Percentiles rank a stretch among this genome's conserved stretches.
Evolutionary conservation across 345 rosid genomes (phyloP).

Genomic region (Viola odorata): DNA sequence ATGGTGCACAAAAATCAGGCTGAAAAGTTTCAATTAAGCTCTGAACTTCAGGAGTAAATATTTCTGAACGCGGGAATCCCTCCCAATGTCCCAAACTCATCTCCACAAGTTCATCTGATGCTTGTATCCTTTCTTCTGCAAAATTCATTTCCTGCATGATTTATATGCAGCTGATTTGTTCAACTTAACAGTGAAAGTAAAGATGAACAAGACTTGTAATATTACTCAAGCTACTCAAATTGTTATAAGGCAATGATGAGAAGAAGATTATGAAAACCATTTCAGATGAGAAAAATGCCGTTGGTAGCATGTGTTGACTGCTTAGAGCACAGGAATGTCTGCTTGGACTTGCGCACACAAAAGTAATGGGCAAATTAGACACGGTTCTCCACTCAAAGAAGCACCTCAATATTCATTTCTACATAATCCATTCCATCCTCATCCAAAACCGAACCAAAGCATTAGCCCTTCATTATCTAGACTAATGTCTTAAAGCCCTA

Average conservation of each 20-base stretch:
- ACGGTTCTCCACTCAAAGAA: too few species aligned
- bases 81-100: constrained; percentile 88
- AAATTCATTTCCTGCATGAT: constrained; percentile 75
- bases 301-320: too few species aligned
- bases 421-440: too few species aligned
- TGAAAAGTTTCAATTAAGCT: constrained; percentile 62
- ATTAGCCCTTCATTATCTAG: too few species aligned
- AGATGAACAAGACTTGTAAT: neutral
- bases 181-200: neutral
- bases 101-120: constrained; percentile 62
- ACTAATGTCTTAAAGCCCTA: too few species aligned
- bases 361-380: too few species aligned
- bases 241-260: neutral
- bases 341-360: too few species aligned
- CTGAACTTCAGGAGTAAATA: constrained; percentile 53
- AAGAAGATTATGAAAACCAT: too few species aligned
- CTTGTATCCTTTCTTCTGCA: constrained; percentile 57
- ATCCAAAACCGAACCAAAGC: too few species aligned
- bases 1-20: constrained; percentile 86
- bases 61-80: constrained; percentile 58
- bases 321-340: too few species aligned
- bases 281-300: too few species aligned
- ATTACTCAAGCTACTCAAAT: constrained; percentile 7
- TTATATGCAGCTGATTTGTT: constrained; percentile 11
- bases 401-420: too few species aligned